Conservation (phyloP, 2,329 filamentous ascomycete species). For the Calonectria hongkongensis region DNA sequence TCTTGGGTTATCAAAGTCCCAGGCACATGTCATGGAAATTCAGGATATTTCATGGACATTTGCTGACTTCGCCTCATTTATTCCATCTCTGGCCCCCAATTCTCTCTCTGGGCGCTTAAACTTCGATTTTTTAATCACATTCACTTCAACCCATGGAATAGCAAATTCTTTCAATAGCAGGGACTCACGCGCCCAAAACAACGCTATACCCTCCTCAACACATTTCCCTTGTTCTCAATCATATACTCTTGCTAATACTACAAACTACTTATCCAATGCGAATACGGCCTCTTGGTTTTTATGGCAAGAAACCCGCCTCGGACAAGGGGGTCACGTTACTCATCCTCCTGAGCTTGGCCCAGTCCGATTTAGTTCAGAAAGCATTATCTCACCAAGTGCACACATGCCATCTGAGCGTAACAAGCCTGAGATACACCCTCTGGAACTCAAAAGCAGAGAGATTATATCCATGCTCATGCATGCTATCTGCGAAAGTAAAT, state of each 20-base stretch:
- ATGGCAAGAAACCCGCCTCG: neutral
- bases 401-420: no score
- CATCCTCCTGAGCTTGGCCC: neutral
- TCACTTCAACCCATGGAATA: conserved; percentile 21
- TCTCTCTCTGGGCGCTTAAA: neutral
- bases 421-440: neutral
- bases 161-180: conserved; percentile 12
- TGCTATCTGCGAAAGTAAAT: neutral
- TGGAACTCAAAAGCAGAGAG: neutral
- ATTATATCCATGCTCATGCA: neutral
- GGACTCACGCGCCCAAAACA: neutral
- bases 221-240: neutral
- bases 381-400: no score
- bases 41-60: neutral
- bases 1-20: no score
- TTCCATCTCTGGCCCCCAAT: neutral
- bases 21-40: neutral
- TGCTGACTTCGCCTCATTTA: conserved; percentile 2
- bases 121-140: neutral
- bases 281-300: neutral
- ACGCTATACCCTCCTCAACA: neutral
- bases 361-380: no score
- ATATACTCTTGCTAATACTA: no score
- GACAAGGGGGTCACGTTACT: neutral
- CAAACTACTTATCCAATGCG: neutral